Percentiles rank a stretch among this genome's conserved stretches.
Evolutionary conservation across 305 asterid genomes (phyloP).

Genomic region (Solanum aculeatissimum): DNA sequence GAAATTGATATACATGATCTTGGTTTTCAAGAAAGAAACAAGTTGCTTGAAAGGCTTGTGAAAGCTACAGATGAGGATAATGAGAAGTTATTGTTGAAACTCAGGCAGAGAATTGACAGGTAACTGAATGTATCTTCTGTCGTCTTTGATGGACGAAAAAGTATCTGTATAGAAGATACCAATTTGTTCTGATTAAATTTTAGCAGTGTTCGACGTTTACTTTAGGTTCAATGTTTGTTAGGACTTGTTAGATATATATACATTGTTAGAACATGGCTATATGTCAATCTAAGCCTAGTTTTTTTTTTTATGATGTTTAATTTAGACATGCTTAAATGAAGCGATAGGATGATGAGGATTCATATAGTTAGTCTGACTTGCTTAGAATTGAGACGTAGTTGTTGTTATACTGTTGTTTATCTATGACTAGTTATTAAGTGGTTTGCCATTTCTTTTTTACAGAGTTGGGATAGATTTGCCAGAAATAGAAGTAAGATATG

Average conservation of each 20-base stretch:
- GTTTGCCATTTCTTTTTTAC: background rate
- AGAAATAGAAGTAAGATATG: slow-evolving; percentile 46
- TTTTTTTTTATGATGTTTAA: no score
- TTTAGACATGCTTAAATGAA: background rate
- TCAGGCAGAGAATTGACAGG: slow-evolving; percentile 7
- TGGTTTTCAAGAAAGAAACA: background rate
- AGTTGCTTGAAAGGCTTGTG: slow-evolving; percentile 4
- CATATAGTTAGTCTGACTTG: background rate
- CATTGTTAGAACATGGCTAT: background rate
- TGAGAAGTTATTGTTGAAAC: slow-evolving; percentile 3
- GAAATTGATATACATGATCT: slow-evolving; percentile 4
- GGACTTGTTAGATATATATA: background rate
- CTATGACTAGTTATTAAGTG: background rate
- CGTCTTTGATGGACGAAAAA: background rate
- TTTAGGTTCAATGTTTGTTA: background rate
- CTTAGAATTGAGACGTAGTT: background rate
- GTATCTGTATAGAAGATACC: background rate
- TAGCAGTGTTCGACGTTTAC: background rate
- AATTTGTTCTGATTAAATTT: no score
- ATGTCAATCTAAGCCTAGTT: no score
- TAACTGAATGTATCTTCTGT: background rate
- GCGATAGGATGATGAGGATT: background rate
- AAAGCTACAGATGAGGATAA: slow-evolving; percentile 6
- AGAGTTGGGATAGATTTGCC: slow-evolving; percentile 68
- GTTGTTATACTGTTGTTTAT: background rate